Evolutionary conservation across 1,284 basidiomycete species (phyloP), one percentile per base, ranked within the genome.

Genomic region (Puccinia coronata): DNA sequence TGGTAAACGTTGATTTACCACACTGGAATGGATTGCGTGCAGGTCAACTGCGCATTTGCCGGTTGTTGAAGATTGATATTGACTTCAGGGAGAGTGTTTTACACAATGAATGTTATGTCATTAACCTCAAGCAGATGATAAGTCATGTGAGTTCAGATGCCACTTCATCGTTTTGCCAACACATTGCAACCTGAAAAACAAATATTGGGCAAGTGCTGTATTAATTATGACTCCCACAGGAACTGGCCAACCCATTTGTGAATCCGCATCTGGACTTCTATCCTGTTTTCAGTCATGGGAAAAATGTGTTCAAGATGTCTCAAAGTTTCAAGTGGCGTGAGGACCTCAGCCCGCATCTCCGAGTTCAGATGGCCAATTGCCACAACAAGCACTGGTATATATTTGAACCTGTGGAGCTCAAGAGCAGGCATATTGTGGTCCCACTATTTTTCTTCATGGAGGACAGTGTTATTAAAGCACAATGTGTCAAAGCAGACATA

Each of bases 241-340:
- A 57, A n/a, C 28, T 57, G 20, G 6, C 55, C 55, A 57, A 57
- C 20, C 55, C 55, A 20, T 65, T 4, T 39, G 61, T 65, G 14
- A 39, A 4, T 16, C 34, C 34, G 3, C 34, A 65, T 28, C 8
- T 65, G 34, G 61, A 65, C 31, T 65, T 39, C n/a, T 39, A 39
- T n/a, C 61, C 61, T 65, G 31, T 20, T 3, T n/a, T 39, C 20
- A 20, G 18, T 28, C 3, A 31, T 14, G 59, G 59, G 28, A 12
- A 14, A 12, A 31, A 63, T 31, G 25, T 63, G 11, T 63, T 28
- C 25, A 63, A 63, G 34, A 23, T 63, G 12, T 63, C 59, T 20
- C 59, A 63, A 63, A 63, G 59, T 20, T 16, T 20, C 9, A 63
- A 63, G 20, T 63, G 59, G 59, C 25, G 59, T 23, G 59, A 65